Percentiles rank a stretch among this genome's conserved stretches.
phyloP scores from a whole-genome alignment of 306 rosid species.

The Spatholobus suberectus region DNA sequence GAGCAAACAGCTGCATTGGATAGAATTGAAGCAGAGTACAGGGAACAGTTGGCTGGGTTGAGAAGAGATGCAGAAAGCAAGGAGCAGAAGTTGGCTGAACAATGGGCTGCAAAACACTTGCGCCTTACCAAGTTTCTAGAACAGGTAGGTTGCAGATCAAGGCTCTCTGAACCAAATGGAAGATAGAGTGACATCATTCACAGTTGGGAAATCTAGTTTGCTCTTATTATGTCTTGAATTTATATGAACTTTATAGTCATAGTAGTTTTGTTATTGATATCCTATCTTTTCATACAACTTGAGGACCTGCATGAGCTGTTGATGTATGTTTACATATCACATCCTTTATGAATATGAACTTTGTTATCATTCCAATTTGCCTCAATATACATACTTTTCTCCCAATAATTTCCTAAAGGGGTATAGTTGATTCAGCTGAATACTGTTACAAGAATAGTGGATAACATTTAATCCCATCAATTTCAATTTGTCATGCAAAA shows the following conservation, averaged over 20 bases:
- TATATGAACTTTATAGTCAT: constrained; percentile 22
- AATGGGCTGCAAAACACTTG: constrained; percentile 85
- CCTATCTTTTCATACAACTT: constrained; percentile 35
- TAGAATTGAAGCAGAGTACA: constrained; percentile 82
- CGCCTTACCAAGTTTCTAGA: constrained; percentile 80
- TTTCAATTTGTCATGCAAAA: background rate
- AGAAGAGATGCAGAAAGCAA: constrained; percentile 89
- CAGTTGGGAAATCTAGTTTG: constrained; percentile 10
- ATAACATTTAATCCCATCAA: background rate
- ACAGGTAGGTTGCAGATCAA: constrained; percentile 74
- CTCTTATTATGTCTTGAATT: constrained; percentile 21
- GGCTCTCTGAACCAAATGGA: constrained; percentile 71
- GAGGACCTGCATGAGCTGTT: constrained; percentile 34
- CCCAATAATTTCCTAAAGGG: background rate
- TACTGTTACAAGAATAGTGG: background rate
- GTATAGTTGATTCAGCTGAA: background rate
- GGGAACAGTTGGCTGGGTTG: constrained; percentile 80
- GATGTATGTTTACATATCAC: constrained; percentile 26
- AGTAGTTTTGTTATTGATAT: constrained; percentile 44
- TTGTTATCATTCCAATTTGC: background rate
- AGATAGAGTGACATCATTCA: constrained; percentile 45
- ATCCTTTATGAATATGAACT: constrained; percentile 35
- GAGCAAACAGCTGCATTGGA: constrained; percentile 78
- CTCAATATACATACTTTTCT: background rate
- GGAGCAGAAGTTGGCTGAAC: constrained; percentile 95